Conservation (phyloP, 2,329 filamentous ascomycete genomes). For the Thermoascus crustaceus region DNA sequence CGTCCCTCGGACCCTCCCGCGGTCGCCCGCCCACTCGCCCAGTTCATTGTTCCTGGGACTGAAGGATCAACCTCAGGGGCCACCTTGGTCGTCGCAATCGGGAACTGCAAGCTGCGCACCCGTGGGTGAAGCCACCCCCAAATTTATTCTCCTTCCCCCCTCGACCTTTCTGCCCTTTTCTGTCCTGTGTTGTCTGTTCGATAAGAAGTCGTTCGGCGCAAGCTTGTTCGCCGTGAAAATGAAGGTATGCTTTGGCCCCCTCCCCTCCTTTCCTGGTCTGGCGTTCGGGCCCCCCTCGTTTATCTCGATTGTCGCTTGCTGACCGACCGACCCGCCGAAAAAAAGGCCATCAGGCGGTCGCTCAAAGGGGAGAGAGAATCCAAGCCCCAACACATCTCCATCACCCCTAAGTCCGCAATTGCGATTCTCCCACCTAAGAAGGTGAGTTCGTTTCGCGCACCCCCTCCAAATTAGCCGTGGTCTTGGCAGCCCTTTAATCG, state of each 20-base stretch:
- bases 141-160: conserved; percentile 1
- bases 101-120: conserved; percentile 1
- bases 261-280: background rate
- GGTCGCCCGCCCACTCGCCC: background rate
- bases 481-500: conserved; percentile 3
- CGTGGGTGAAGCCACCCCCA: background rate
- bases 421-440: conserved; percentile 91
- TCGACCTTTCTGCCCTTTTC: conserved; percentile 1
- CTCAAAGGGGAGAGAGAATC: conserved; percentile 79
- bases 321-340: conserved; percentile 3
- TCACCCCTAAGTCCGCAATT: conserved; percentile 75
- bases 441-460: conserved; percentile 53
- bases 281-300: conserved; percentile 9
- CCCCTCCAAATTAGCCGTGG: too few species aligned
- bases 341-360: conserved; percentile 71
- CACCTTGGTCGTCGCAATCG: conserved; percentile 1
- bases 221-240: conserved; percentile 8
- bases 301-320: conserved; percentile 14
- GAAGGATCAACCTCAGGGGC: conserved; percentile 3
- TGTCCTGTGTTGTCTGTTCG: conserved; percentile 4
- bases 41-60: conserved; percentile 2
- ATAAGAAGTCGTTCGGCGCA: background rate
- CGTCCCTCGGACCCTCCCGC: conserved; percentile 1
- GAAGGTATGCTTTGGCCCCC: conserved; percentile 14
- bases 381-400: conserved; percentile 63